These are phyloP conservation scores for Plantago major DNA, from an alignment of 257 asterid species.

Conservation along the genomic window DNA sequence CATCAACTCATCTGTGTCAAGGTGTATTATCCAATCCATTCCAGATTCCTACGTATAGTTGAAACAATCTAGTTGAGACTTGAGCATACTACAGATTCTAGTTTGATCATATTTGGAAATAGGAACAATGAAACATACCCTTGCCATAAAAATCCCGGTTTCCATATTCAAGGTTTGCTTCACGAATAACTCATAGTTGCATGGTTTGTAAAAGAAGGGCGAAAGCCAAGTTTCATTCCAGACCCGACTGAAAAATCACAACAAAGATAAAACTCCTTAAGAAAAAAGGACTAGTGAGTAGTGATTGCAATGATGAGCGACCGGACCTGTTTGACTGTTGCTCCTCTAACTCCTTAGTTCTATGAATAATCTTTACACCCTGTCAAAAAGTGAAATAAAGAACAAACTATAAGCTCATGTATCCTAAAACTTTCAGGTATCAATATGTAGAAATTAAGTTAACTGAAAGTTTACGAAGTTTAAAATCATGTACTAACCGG, in stretches of 20 bases:
- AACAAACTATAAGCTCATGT: too few relatives aligned
- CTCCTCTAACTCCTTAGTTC: conserved; percentile 25
- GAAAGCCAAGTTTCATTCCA: conserved; percentile 34
- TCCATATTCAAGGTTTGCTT: conserved; percentile 37
- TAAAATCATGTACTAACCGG: conserved; percentile 31
- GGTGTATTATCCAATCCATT: conserved; percentile 53
- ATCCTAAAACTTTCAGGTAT: too few relatives aligned
- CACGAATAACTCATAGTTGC: conserved; percentile 35
- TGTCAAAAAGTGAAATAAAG: not conserved
- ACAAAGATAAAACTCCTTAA: too few relatives aligned
- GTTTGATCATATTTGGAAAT: too few relatives aligned
- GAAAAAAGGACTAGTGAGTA: too few relatives aligned
- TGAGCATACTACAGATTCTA: not conserved
- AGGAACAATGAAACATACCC: conserved; percentile 19
- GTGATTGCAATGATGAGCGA: not conserved
- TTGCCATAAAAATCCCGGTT: conserved; percentile 28
- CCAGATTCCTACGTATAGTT: conserved; percentile 38
- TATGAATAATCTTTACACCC: conserved; percentile 26
- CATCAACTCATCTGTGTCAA: conserved; percentile 51
- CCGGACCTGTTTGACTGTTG: conserved; percentile 27
- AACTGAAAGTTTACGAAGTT: not conserved
- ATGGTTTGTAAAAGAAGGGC: conserved; percentile 28
- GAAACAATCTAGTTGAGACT: not conserved
- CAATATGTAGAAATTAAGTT: too few relatives aligned
- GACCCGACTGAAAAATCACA: conserved; percentile 16